These are phyloP conservation scores for Eurotiales sp. DNA, from an alignment of 2,329 filamentous ascomycete species.

Conservation along the genomic window DNA sequence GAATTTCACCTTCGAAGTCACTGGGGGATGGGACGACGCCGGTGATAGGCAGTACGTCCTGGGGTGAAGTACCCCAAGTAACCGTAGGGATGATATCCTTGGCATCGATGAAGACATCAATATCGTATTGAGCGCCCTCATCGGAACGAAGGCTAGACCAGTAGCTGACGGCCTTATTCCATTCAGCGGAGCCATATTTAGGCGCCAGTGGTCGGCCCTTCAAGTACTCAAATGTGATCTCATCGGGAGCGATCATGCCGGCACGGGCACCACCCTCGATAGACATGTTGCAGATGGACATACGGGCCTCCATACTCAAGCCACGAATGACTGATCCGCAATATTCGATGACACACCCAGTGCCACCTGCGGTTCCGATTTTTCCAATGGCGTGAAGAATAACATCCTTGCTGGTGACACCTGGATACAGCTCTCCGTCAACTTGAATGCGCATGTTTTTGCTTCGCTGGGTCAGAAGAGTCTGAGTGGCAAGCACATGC, in stretches of 20 bases:
- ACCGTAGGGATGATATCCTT: conserved; percentile 93
- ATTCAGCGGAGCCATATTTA: conserved; percentile 76
- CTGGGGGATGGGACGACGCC: conserved; percentile 87
- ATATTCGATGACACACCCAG: conserved; percentile 92
- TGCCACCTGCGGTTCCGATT: conserved; percentile 94
- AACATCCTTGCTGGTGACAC: conserved; percentile 94
- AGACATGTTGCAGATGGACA: conserved; percentile 99
- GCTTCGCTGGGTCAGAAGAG: conserved; percentile 86
- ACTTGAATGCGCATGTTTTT: conserved; percentile 99
- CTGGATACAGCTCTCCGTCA: conserved; percentile 81
- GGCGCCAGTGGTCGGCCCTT: conserved; percentile 87
- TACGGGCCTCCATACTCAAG: conserved; percentile 93
- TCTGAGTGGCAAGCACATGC: conserved; percentile 95
- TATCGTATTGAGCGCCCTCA: conserved; percentile 82
- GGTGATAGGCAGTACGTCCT: conserved; percentile 93
- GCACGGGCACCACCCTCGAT: conserved; percentile 94
- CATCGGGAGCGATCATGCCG: conserved; percentile 94
- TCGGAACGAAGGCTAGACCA: conserved; percentile 87
- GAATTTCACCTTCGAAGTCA: conserved; percentile 73
- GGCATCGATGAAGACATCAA: conserved; percentile 81
- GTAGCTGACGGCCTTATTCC: conserved; percentile 82
- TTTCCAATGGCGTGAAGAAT: conserved; percentile 87
- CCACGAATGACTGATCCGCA: conserved; percentile 87
- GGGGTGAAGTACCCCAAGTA: conserved; percentile 94
- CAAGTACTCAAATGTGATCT: conserved; percentile 91